Evolutionary conservation across 495 filamentous ascomycete genomes (phyloP).

Genomic region (Chaetomium tenue): DNA sequence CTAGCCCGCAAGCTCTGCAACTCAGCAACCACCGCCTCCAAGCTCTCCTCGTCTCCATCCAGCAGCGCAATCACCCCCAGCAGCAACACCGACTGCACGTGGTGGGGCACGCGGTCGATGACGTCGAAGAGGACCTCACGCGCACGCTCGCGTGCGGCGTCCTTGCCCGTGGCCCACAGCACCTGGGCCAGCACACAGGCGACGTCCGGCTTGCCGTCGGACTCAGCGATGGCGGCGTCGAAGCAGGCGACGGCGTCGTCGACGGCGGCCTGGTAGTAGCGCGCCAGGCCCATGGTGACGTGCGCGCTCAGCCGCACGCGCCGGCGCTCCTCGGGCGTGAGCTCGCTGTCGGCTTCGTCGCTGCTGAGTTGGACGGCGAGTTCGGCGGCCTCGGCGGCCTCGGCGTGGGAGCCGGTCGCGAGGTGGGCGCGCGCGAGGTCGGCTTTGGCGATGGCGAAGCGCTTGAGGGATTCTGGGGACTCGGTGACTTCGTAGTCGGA

Average conservation of each 20-base stretch:
- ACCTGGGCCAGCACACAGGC: slow-evolving; percentile 86
- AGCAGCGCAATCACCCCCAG: slow-evolving; percentile 80
- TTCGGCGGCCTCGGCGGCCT: slow-evolving; percentile 70
- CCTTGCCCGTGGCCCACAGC: slow-evolving; percentile 83
- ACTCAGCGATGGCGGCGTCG: slow-evolving; percentile 76
- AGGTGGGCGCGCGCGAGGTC: slow-evolving; percentile 81
- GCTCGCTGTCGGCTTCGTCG: slow-evolving; percentile 59
- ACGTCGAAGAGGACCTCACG: slow-evolving; percentile 75
- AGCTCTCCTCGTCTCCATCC: slow-evolving; percentile 70
- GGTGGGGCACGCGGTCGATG: slow-evolving; percentile 67
- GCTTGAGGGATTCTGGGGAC: slow-evolving; percentile 64
- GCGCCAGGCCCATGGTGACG: slow-evolving; percentile 78
- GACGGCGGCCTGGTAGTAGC: slow-evolving; percentile 64
- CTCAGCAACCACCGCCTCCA: slow-evolving; percentile 78
- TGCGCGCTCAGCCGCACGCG: slow-evolving; percentile 79
- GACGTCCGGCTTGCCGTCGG: slow-evolving; percentile 73
- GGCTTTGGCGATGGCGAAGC: slow-evolving; percentile 78
- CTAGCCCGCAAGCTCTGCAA: slow-evolving; percentile 66
- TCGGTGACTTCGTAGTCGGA: slow-evolving; percentile 80
- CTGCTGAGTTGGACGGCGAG: slow-evolving; percentile 68
- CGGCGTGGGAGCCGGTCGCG: slow-evolving; percentile 58
- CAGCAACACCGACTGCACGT: slow-evolving; percentile 73
- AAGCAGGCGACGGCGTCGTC: slow-evolving; percentile 73
- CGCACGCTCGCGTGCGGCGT: slow-evolving; percentile 69
- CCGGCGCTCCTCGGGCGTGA: slow-evolving; percentile 52